Evolutionary conservation across 352 stramenopile genomes (phyloP).

Genomic region (Phytophthora constricta): DNA sequence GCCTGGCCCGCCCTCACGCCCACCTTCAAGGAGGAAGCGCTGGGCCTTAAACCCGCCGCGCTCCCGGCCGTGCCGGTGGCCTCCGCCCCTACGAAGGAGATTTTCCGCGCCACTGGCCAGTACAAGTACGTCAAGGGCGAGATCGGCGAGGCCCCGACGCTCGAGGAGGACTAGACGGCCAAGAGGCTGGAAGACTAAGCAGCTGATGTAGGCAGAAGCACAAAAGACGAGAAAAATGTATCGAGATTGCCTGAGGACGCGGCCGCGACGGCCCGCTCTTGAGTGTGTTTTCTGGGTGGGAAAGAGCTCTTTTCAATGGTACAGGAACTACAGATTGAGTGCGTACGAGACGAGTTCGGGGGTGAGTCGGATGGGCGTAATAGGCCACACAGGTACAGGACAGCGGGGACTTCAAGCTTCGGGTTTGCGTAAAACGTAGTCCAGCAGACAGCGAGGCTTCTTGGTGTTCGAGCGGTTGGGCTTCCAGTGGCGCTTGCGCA

Average conservation of each 20-base stretch:
- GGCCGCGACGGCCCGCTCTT: background rate
- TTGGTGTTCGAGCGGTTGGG: slow-evolving; percentile 69
- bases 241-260: slow-evolving; percentile 4
- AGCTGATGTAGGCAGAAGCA: background rate
- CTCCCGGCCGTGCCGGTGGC: slow-evolving; percentile 34
- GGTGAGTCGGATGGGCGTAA: background rate
- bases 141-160: slow-evolving; percentile 75
- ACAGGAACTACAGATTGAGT: background rate
- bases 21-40: slow-evolving; percentile 75
- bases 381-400: background rate
- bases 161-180: slow-evolving; percentile 62
- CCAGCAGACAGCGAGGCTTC: slow-evolving; percentile 81
- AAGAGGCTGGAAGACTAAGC: background rate
- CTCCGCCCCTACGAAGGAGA: slow-evolving; percentile 20
- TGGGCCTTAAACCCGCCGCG: slow-evolving; percentile 56
- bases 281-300: background rate
- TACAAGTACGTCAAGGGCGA: slow-evolving; percentile 82
- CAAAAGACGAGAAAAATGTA: slow-evolving; percentile 25
- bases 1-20: slow-evolving; percentile 75
- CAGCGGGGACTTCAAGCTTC: slow-evolving; percentile 12
- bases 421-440: slow-evolving; percentile 77
- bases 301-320: background rate
- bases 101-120: slow-evolving; percentile 70
- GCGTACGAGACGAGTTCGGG: background rate
- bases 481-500: slow-evolving; percentile 91